These are phyloP conservation scores for Russula sp. DNA, from an alignment of 768 basidiomycete genomes.

Conservation along the genomic window DNA sequence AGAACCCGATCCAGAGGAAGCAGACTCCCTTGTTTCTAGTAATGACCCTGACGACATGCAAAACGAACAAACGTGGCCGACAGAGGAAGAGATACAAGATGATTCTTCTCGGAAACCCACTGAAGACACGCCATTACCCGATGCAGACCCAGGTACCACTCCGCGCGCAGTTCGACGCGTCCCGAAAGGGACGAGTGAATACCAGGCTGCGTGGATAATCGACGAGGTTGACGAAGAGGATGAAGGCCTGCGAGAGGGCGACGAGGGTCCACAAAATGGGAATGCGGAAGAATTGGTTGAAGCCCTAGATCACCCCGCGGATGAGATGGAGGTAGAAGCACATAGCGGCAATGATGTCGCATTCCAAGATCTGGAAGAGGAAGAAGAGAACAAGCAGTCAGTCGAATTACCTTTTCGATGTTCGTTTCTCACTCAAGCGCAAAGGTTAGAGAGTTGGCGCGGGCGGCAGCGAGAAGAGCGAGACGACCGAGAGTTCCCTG, in stretches of 20 bases:
- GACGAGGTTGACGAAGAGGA: constrained; percentile 58
- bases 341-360: constrained; percentile 42
- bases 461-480: constrained; percentile 67
- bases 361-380: constrained; percentile 72
- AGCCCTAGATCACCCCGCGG: constrained; percentile 41
- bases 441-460: constrained; percentile 62
- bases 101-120: constrained; percentile 25
- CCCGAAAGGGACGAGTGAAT: constrained; percentile 94
- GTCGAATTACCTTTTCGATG: constrained; percentile 27
- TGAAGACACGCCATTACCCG: constrained; percentile 42
- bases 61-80: constrained; percentile 99
- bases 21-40: constrained; percentile 80
- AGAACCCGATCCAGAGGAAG: constrained; percentile 52
- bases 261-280: constrained; percentile 33
- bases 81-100: constrained; percentile 85
- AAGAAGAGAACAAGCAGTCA: constrained; percentile 84
- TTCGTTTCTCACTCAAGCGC: constrained; percentile 7
- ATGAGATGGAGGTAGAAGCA: constrained; percentile 41
- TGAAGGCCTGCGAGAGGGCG: constrained; percentile 27
- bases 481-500: constrained; percentile 84
- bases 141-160: constrained; percentile 64
- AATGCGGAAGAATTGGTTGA: constrained; percentile 52
- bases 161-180: constrained; percentile 74
- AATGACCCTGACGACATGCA: constrained; percentile 85
- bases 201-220: constrained; percentile 94